phyloP scores from a whole-genome alignment of 768 basidiomycete species.

The Suillus alpinus region DNA sequence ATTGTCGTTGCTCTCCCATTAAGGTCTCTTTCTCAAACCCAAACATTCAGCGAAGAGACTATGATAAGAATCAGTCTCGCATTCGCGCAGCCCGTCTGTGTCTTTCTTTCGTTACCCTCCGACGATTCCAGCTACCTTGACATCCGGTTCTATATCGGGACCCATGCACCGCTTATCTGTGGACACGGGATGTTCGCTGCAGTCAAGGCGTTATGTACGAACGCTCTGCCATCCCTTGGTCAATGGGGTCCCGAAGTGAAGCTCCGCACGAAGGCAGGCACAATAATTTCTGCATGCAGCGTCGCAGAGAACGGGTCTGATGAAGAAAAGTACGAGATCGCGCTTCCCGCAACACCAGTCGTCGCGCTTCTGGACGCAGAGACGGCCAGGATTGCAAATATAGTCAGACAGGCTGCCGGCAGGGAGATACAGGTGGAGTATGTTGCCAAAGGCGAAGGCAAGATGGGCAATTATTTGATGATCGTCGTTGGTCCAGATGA shows the following conservation, averaged over 20 bases:
- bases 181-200: conserved; percentile 47
- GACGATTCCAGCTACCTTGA: conserved; percentile 23
- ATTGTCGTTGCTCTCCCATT: conserved; percentile 32
- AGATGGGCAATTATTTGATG: conserved; percentile 36
- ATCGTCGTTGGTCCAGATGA: conserved; percentile 42
- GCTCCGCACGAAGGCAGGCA: conserved; percentile 30
- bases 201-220: conserved; percentile 34
- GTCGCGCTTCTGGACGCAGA: conserved; percentile 29
- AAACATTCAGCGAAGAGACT: conserved; percentile 3
- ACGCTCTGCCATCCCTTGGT: conserved; percentile 21
- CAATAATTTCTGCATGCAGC: conserved; percentile 19
- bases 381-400: conserved; percentile 25
- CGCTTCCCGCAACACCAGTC: conserved; percentile 30
- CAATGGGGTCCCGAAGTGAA: conserved; percentile 19
- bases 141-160: conserved; percentile 40
- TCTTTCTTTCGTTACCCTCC: conserved; percentile 31
- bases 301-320: not conserved
- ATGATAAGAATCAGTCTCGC: conserved; percentile 35
- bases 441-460: conserved; percentile 34
- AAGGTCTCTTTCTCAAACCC: conserved; percentile 1
- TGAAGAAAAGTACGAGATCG: conserved; percentile 32
- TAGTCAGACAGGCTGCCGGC: conserved; percentile 38
- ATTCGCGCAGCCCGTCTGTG: conserved; percentile 44
- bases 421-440: conserved; percentile 32
- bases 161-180: conserved; percentile 35